Evolutionary conservation across 2,329 filamentous ascomycete species (phyloP), one percentile per base, ranked within the genome.

Genomic region (Colletotrichum noveboracense): DNA sequence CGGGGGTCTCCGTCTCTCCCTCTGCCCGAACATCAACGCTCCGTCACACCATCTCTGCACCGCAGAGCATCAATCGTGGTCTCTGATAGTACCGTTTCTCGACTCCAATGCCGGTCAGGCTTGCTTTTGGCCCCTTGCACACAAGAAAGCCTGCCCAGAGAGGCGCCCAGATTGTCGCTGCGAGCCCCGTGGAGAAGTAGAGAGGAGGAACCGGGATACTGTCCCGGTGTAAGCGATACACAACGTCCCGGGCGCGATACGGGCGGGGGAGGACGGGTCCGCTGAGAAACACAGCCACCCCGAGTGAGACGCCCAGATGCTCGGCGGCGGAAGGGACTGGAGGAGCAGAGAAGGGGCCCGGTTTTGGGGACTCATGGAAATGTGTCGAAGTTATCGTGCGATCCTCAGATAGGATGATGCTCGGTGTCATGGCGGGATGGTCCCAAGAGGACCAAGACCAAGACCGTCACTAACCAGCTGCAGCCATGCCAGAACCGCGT

Each of bases 281-380:
- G 73, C 73, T 70, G 56, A 75, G 73, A 73, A 75, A 75, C 73
- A 75, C 70, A 75, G 73, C 73, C 70, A 75, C 70, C 62, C 73
- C 73, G 73, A 73, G 62, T 75, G 70, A 73, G 73, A 73, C 70
- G 73, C 73, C 73, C 70, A 75, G 73, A 30, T n/a, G 56, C 70
- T 75, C 69, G 69, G 69, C 73, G 64, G 67, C 67, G 67, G 67
- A 30, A 43, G 62, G 14, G 48, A 34, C 43, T 36, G 61, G 43
- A 32, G 43, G 34, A 58, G 43, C 18, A 62, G 28, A 26, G 36
- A 34, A 30, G 56, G 36, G 48, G 26, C 18, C 24, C 71, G 43
- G 48, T 66, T 70, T 58, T 21, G 58, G 38, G 36, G 56, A 73
- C 70, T 58, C 43, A 73, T 73, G 55, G 43, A 65, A 58, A 65